A percentile compares a stretch with the other conserved stretches of the same genome.
Conservation (phyloP, 176 grass and related monocot species). For the Aegilops tauschii region DNA sequence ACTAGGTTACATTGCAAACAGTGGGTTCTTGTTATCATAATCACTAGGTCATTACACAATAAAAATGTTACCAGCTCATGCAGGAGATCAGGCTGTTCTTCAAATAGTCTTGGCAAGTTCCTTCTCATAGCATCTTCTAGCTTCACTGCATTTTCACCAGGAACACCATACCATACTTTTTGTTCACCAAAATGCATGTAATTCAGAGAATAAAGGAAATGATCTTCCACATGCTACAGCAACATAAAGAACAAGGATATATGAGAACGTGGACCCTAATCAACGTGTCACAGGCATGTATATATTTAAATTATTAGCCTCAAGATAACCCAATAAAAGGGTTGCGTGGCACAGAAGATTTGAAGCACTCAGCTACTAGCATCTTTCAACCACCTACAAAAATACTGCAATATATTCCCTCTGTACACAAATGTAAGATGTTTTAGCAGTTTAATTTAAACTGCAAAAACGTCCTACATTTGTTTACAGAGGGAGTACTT, state of each 20-base stretch:
- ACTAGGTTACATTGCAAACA: neutral
- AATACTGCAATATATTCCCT: neutral
- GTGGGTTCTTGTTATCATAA: neutral
- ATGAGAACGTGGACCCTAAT: neutral
- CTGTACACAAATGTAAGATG: neutral
- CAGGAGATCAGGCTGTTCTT: slow-evolving; percentile 94
- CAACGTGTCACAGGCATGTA: neutral
- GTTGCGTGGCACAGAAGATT: neutral
- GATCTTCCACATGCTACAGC: slow-evolving; percentile 95
- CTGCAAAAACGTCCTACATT: too few species aligned
- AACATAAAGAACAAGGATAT: slow-evolving; percentile 11
- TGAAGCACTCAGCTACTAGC: neutral
- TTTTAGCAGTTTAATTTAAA: too few species aligned
- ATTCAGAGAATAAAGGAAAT: slow-evolving; percentile 95
- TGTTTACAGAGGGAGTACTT: neutral
- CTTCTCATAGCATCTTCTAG: slow-evolving; percentile 91
- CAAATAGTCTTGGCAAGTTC: slow-evolving; percentile 81
- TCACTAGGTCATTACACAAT: slow-evolving; percentile 13
- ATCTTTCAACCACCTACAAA: neutral
- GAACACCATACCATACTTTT: slow-evolving; percentile 96
- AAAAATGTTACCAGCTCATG: slow-evolving; percentile 80
- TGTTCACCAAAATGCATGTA: slow-evolving; percentile 99
- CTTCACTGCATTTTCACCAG: slow-evolving; percentile 64
- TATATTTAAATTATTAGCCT: slow-evolving; percentile 7
- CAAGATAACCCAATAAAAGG: neutral